phyloP scores from a whole-genome alignment of 495 filamentous ascomycete genomes.

The Aspergillus coremiiformis region DNA sequence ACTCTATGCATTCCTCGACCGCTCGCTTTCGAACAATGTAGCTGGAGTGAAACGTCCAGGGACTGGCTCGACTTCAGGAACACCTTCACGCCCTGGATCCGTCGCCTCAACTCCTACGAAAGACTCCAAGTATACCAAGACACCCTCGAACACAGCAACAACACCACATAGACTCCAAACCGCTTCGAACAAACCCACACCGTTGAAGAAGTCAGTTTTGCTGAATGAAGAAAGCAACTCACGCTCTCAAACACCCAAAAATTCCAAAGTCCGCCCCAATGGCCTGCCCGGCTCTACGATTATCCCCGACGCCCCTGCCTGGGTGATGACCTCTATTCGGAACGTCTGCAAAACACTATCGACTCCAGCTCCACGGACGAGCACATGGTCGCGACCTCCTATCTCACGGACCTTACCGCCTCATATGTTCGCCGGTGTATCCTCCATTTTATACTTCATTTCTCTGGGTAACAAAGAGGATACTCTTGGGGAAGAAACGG shows the following conservation, averaged over 20 bases:
- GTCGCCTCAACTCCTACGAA: slow-evolving; percentile 30
- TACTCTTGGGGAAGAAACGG: slow-evolving; percentile 31
- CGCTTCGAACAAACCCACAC: slow-evolving; percentile 37
- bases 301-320: slow-evolving; percentile 49
- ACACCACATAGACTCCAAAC: slow-evolving; percentile 32
- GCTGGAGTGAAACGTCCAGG: slow-evolving; percentile 26
- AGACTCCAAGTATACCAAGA: slow-evolving; percentile 18
- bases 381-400: slow-evolving; percentile 38
- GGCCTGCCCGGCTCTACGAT: slow-evolving; percentile 22
- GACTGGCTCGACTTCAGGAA: slow-evolving; percentile 23
- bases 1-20: slow-evolving; percentile 73
- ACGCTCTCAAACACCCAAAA: slow-evolving; percentile 21
- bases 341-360: slow-evolving; percentile 58
- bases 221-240: slow-evolving; percentile 14
- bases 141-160: slow-evolving; percentile 28
- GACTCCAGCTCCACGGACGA: slow-evolving; percentile 41
- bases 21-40: slow-evolving; percentile 48
- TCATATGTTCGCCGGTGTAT: slow-evolving; percentile 59
- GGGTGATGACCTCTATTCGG: slow-evolving; percentile 60
- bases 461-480: slow-evolving; percentile 26
- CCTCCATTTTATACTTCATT: slow-evolving; percentile 44
- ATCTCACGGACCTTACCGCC: slow-evolving; percentile 45
- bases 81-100: slow-evolving; percentile 24
- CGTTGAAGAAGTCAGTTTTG: slow-evolving; percentile 30
- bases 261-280: slow-evolving; percentile 12